Conservation (phyloP, 2,329 filamentous ascomycete species). For the Fusarium sp. region DNA sequence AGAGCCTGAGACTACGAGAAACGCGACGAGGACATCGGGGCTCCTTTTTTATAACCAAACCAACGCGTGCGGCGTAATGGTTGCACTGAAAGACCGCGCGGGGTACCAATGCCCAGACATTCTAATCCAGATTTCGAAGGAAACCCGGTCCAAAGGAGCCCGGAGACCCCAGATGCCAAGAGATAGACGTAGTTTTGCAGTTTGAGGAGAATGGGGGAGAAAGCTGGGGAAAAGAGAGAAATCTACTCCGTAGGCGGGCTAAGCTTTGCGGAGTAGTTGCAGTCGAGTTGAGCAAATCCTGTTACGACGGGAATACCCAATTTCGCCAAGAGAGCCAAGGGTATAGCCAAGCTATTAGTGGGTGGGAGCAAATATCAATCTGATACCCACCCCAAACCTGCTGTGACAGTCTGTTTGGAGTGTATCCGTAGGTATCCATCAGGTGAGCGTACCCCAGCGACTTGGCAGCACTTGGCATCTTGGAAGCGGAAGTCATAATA, state of each 20-base stretch:
- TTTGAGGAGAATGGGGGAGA: not conserved
- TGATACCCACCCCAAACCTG: constrained; percentile 12
- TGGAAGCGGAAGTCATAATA: constrained; percentile 26
- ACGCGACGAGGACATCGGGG: constrained; percentile 13
- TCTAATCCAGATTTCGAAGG: constrained; percentile 33
- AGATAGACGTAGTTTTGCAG: not conserved
- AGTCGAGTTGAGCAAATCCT: too few species aligned
- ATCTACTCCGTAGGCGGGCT: not conserved
- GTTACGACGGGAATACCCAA: constrained; percentile 13
- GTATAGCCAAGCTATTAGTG: constrained; percentile 25
- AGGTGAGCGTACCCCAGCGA: constrained; percentile 23
- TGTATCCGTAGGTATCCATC: constrained; percentile 3
- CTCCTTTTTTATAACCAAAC: constrained; percentile 23
- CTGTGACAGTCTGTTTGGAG: not conserved
- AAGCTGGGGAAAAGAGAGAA: constrained; percentile 22
- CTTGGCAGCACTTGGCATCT: constrained; percentile 26
- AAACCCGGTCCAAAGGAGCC: constrained; percentile 21
- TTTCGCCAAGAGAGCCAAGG: constrained; percentile 28
- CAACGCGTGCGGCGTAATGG: constrained; percentile 13
- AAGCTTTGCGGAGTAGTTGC: constrained; percentile 15
- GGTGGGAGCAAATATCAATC: constrained; percentile 11
- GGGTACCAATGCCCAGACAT: constrained; percentile 37
- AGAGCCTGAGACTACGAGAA: constrained; percentile 1
- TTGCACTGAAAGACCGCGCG: constrained; percentile 20
- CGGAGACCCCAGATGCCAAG: constrained; percentile 27